A percentile compares a stretch with the other conserved stretches of the same genome.
Evolutionary conservation across 78 protist species (phyloP).

Genomic region (Pigoraptor vietnamica): DNA sequence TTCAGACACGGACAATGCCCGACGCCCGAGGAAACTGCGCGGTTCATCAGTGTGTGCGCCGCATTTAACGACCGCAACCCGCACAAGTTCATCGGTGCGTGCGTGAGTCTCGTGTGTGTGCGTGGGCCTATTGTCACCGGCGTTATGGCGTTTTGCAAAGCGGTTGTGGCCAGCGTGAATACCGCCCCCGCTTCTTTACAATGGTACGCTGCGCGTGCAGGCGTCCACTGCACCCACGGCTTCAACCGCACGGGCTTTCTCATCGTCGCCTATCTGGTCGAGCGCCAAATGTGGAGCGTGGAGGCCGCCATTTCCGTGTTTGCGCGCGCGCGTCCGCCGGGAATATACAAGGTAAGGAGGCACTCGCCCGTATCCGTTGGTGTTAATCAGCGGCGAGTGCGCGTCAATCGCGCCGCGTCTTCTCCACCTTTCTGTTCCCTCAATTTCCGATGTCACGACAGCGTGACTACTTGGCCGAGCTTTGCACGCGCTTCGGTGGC

Average conservation of each 20-base stretch:
- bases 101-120: no score
- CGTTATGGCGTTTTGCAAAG: no score
- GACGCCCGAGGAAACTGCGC: not conserved
- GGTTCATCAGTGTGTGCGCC: not conserved
- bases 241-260: conserved; percentile 41
- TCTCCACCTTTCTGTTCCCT: not conserved
- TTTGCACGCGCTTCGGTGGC: not conserved
- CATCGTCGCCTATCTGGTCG: not conserved
- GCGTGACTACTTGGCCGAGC: not conserved
- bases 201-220: not conserved
- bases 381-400: no score
- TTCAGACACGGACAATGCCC: not conserved
- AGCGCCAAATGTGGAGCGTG: not conserved
- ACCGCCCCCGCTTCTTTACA: not conserved
- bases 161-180: no score
- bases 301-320: not conserved
- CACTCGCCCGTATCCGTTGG: no score
- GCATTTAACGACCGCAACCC: not conserved
- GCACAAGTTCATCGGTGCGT: not conserved
- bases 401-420: no score
- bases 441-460: not conserved
- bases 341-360: conserved; percentile 13
- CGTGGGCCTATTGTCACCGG: no score
- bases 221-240: conserved; percentile 44
- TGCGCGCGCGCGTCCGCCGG: conserved; percentile 6